phyloP scores from a whole-genome alignment of 306 rosid genomes.

The Glycine latifolia region DNA sequence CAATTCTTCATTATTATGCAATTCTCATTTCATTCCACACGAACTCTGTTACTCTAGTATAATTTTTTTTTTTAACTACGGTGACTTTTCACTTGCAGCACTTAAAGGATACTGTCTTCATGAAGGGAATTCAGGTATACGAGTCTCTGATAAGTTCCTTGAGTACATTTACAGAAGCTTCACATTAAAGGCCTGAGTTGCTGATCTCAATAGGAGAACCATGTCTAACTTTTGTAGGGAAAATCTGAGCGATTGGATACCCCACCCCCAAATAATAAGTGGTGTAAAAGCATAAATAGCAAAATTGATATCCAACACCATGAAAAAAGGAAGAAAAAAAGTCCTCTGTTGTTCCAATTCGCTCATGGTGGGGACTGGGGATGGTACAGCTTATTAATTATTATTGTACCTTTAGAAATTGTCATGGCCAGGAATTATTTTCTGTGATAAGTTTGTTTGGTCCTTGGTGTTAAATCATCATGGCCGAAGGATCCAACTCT shows the following conservation, averaged over 20 bases:
- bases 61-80: neutral
- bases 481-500: no score
- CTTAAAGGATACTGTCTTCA: conserved; percentile 70
- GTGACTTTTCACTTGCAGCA: conserved; percentile 60
- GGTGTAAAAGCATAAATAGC: neutral
- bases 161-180: conserved; percentile 63
- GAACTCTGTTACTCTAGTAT: neutral
- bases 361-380: neutral
- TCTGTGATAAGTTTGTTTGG: neutral
- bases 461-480: neutral
- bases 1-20: neutral
- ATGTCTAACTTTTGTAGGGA: no score
- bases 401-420: neutral
- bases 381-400: neutral
- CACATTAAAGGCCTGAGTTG: conserved; percentile 37
- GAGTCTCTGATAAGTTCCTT: conserved; percentile 84
- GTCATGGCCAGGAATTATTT: neutral
- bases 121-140: conserved; percentile 84
- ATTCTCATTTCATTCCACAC: conserved; percentile 3
- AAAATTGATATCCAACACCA: neutral
- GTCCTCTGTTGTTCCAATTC: neutral
- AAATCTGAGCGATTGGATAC: no score
- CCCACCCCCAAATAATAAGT: neutral
- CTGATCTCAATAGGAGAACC: no score
- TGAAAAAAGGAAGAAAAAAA: neutral